phyloP scores from a whole-genome alignment of 2,329 filamentous ascomycete species.

The Microsporum ferrugineum region DNA sequence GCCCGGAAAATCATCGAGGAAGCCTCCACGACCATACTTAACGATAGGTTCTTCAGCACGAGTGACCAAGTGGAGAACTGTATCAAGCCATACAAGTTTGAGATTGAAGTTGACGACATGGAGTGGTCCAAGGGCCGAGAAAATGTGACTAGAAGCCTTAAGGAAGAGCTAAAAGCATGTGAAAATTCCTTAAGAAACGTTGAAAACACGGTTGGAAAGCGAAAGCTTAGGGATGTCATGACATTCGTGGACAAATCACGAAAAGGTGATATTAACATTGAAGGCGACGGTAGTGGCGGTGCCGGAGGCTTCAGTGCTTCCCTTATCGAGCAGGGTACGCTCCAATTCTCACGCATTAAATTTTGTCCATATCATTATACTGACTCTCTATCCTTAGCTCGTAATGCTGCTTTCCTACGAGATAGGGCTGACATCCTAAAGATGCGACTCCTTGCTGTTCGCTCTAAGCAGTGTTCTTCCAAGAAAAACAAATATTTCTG shows the following conservation, averaged over 20 bases:
- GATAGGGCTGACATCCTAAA: constrained; percentile 83
- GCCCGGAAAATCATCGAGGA: constrained; percentile 87
- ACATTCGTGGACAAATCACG: constrained; percentile 80
- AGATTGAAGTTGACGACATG: constrained; percentile 82
- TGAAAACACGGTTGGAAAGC: constrained; percentile 64
- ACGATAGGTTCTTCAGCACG: constrained; percentile 91
- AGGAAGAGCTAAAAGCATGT: constrained; percentile 74
- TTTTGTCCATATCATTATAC: background rate
- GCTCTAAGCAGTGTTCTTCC: constrained; percentile 76
- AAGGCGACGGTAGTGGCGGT: constrained; percentile 70
- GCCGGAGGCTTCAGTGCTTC: constrained; percentile 89
- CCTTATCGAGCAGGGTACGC: constrained; percentile 66
- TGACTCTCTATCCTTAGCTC: constrained; percentile 21
- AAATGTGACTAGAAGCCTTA: constrained; percentile 68
- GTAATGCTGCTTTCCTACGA: constrained; percentile 86
- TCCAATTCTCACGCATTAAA: background rate
- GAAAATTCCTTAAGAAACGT: constrained; percentile 65
- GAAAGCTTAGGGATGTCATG: constrained; percentile 83
- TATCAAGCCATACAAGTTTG: constrained; percentile 97
- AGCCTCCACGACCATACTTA: constrained; percentile 77
- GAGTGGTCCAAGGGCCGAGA: constrained; percentile 83
- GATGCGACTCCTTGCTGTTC: constrained; percentile 77
- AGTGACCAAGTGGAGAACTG: constrained; percentile 98
- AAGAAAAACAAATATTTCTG: constrained; percentile 91
- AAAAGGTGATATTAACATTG: constrained; percentile 71